phyloP scores from a whole-genome alignment of 306 rosid species.

The Myrica gale region DNA sequence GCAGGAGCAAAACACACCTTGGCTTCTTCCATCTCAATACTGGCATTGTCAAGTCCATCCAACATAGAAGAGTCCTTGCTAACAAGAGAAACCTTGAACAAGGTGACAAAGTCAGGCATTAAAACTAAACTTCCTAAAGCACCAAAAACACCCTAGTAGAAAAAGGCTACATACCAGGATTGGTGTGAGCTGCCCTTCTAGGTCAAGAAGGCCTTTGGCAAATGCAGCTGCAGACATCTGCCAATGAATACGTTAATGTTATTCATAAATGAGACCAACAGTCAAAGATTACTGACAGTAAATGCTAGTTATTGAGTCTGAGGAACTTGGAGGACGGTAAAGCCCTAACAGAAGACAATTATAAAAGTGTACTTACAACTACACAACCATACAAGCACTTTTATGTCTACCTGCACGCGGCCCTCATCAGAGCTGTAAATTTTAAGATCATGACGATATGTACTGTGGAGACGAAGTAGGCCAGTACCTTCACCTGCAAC shows the following conservation, averaged over 20 bases:
- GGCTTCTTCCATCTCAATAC: constrained; percentile 88
- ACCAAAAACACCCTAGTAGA: constrained; percentile 23
- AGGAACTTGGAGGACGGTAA: constrained; percentile 20
- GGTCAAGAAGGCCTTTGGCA: constrained; percentile 99
- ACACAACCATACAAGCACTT: constrained; percentile 2
- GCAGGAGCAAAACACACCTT: constrained; percentile 48
- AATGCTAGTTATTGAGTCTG: constrained; percentile 3
- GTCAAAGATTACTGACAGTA: constrained; percentile 3
- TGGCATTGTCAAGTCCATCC: constrained; percentile 99
- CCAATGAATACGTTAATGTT: constrained; percentile 32
- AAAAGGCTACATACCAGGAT: constrained; percentile 69
- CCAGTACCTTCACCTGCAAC: constrained; percentile 95
- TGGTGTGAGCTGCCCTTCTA: constrained; percentile 94
- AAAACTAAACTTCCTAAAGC: constrained; percentile 25
- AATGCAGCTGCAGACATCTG: constrained; percentile 99
- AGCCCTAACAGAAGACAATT: constrained; percentile 2
- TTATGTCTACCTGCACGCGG: constrained; percentile 81
- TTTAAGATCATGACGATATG: constrained; percentile 95
- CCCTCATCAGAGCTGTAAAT: constrained; percentile 99
- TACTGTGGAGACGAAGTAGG: constrained; percentile 95
- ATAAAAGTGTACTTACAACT: background rate
- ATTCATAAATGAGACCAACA: constrained; percentile 29
- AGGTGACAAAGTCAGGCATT: constrained; percentile 36
- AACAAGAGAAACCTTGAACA: constrained; percentile 86
- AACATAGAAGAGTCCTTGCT: constrained; percentile 98